Percentiles rank a stretch among this genome's conserved stretches.
These are phyloP conservation scores for Podaxis pistillaris DNA, from an alignment of 768 basidiomycete species.

Conservation along the genomic window DNA sequence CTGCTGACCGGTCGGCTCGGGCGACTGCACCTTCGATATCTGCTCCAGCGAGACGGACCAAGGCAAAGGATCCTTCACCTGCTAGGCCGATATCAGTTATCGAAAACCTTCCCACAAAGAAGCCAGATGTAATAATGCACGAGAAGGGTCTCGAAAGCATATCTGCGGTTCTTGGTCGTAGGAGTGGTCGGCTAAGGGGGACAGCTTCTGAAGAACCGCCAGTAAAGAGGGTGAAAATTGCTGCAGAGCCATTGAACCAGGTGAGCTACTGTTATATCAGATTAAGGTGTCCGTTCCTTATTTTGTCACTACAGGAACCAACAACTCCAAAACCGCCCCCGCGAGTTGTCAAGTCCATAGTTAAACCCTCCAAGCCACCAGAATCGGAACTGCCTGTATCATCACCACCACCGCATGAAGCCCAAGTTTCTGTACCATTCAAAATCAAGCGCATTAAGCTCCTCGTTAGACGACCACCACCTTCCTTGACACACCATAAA, in stretches of 20 bases:
- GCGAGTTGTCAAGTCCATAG: background rate
- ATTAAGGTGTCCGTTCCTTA: background rate
- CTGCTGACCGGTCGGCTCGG: background rate
- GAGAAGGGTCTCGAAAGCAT: slow-evolving; percentile 3
- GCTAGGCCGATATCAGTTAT: background rate
- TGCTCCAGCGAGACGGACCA: slow-evolving; percentile 3
- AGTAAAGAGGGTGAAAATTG: slow-evolving; percentile 5
- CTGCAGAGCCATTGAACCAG: background rate
- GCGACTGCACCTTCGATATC: background rate
- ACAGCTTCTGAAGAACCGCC: background rate
- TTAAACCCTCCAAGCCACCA: slow-evolving; percentile 1
- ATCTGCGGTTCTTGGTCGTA: slow-evolving; percentile 9
- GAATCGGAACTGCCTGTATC: slow-evolving; percentile 13
- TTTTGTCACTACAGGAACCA: background rate
- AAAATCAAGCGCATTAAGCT: slow-evolving; percentile 64
- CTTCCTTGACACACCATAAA: slow-evolving; percentile 58
- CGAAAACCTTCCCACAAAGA: background rate
- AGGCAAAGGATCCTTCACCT: background rate
- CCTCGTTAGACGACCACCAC: slow-evolving; percentile 64
- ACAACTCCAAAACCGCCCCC: background rate
- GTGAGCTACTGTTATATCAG: background rate
- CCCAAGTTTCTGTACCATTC: slow-evolving; percentile 19
- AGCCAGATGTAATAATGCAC: background rate
- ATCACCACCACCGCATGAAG: slow-evolving; percentile 1
- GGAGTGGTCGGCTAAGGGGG: slow-evolving; percentile 6